Evolutionary conservation across 495 filamentous ascomycete species (phyloP).

Genomic region (Neurospora cerealis): DNA sequence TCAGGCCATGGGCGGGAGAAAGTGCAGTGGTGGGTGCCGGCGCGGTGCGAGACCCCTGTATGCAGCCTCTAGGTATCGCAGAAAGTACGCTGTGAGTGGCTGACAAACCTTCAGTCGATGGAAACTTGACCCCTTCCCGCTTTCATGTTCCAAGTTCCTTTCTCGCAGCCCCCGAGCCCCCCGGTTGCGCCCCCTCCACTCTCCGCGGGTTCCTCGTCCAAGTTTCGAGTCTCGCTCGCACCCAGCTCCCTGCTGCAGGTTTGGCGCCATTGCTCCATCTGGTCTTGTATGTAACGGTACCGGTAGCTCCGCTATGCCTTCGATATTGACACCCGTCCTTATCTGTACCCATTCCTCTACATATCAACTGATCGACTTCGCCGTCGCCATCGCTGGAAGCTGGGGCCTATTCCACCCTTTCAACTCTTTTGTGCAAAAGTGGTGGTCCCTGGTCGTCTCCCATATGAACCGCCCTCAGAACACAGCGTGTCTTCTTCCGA

Average conservation of each 20-base stretch:
- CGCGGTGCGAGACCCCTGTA: neutral
- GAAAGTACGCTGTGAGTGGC: neutral
- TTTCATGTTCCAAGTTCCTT: neutral
- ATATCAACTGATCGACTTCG: neutral
- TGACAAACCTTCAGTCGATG: neutral
- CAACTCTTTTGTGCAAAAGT: neutral
- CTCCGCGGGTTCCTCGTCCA: neutral
- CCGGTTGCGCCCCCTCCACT: neutral
- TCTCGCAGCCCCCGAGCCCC: neutral
- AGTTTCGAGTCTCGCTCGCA: neutral
- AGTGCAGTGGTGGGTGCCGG: neutral
- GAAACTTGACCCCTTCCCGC: neutral
- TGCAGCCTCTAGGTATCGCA: neutral
- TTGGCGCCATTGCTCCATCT: neutral
- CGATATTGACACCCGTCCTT: neutral
- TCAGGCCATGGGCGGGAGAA: neutral
- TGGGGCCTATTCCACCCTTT: conserved; percentile 6
- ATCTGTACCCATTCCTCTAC: neutral
- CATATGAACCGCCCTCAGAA: neutral
- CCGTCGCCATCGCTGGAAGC: conserved; percentile 14
- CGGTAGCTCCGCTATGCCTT: neutral
- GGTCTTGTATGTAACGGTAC: neutral
- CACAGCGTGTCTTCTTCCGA: neutral
- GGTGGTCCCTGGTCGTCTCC: neutral
- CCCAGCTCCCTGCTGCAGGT: neutral